A percentile compares a stretch with the other conserved stretches of the same genome.
phyloP scores from a whole-genome alignment of 108 stramenopile genomes.

The Cyclotella baltica region DNA sequence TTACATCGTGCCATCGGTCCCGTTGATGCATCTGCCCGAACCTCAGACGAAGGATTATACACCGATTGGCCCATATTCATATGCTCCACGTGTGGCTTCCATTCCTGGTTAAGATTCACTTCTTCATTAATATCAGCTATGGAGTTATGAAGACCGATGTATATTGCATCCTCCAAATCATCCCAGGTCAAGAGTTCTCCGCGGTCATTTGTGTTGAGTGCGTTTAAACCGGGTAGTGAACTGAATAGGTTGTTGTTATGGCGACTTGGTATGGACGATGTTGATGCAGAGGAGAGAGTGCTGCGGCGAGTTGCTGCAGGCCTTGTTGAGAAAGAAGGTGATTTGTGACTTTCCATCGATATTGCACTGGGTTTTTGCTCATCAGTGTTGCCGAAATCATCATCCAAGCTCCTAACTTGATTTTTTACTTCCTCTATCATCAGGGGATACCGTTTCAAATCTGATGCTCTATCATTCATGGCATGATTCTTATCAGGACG shows the following conservation, averaged over 20 bases:
- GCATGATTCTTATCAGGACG: too few species aligned
- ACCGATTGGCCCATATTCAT: not conserved
- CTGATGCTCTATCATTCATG: too few species aligned
- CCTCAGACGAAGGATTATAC: not conserved
- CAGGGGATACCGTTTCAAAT: too few species aligned
- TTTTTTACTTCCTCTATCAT: too few species aligned
- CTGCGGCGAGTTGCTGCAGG: too few species aligned
- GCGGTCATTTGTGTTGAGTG: not conserved
- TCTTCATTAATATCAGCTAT: not conserved
- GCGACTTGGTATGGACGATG: too few species aligned
- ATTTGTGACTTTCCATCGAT: too few species aligned
- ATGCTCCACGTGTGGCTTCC: not conserved
- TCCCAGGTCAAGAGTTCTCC: conserved; percentile 14
- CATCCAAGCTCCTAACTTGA: too few species aligned
- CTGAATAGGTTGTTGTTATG: not conserved
- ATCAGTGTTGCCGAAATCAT: too few species aligned
- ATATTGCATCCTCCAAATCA: conserved; percentile 19
- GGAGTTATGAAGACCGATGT: conserved; percentile 14
- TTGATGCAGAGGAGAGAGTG: too few species aligned
- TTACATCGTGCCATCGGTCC: not conserved
- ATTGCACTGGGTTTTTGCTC: too few species aligned
- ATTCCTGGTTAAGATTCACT: conserved; percentile 4
- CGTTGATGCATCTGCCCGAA: not conserved
- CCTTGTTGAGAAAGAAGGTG: too few species aligned
- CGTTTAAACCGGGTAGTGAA: not conserved